Base-by-base conservation (phyloP, 257 asterid species). In the Rauvolfia tetraphylla region DNA sequence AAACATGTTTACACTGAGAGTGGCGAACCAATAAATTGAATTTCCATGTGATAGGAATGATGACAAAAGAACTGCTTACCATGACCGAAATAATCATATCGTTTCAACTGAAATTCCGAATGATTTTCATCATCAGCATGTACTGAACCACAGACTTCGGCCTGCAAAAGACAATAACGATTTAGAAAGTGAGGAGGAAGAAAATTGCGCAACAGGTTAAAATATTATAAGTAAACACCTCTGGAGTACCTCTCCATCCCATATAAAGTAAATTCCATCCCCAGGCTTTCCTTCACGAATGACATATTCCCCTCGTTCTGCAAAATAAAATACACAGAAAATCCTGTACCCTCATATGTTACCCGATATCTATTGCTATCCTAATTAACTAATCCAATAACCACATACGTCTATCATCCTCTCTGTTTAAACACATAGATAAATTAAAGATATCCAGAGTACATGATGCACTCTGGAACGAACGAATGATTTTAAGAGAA, bases 221-320 rank as follows among this genome's bases (percentile, higher is more conserved):
- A n/a, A 42, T 57, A 76, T 20, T 72, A 69, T 23, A 54, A 5
- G 17, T 27, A 34, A 51, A 23, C 3, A 72, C 18, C 3, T 17
- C 38, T 77, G 48, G 83, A 49, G 73, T 81, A 91, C 99, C 93
- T 88, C 96, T 81, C 98, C 99, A 49, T 89, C 93, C 97, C 94
- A 95, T 71, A 95, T 81, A 81, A 95, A 89, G 84, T 91, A 92
- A 71, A 91, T 77, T 63, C 99, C 99, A 81, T 87, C 91, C 39
- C 91, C 91, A 15, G 77, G 84, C 48, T 92, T 95, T 72, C 98
- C 98, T 86, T 92, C 96, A 7, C 88, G 94, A 78, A 92, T 87
- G 25, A 95, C 84, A 82, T 86, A 82, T 31, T 91, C 96, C 70
- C 98, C 99, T 75, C 82, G 78, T 48, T 89, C 99, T 94, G 78